phyloP scores from a whole-genome alignment of 176 grass and related monocot genomes.

The Zoysia pacifica region DNA sequence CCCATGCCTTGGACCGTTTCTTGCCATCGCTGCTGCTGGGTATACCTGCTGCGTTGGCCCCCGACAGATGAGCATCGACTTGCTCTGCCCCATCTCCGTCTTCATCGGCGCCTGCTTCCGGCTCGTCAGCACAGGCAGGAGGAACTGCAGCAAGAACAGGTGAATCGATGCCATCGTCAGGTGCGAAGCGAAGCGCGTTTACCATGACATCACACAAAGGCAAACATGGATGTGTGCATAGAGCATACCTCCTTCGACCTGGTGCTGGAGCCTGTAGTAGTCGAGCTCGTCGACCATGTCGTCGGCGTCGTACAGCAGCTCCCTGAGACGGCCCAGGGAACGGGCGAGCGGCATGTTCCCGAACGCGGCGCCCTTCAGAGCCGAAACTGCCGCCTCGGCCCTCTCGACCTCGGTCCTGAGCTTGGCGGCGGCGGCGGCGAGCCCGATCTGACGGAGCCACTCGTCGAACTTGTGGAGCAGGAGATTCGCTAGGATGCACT shows the following conservation, averaged over 20 bases:
- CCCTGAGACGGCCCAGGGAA: slow-evolving; percentile 11
- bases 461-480: neutral
- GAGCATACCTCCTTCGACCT: no score
- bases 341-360: neutral
- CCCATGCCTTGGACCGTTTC: slow-evolving; percentile 22
- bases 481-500: neutral
- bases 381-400: neutral
- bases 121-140: no score
- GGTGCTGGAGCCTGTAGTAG: no score
- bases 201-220: no score
- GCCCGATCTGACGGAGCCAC: neutral
- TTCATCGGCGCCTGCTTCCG: neutral
- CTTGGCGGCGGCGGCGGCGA: neutral
- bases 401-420: neutral
- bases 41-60: neutral
- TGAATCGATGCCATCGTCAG: no score
- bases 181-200: no score
- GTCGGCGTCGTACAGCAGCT: slow-evolving; percentile 43
- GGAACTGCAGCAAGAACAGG: no score
- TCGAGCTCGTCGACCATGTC: no score
- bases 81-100: neutral
- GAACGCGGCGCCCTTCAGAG: neutral
- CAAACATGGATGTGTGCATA: no score
- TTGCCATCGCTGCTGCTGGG: neutral
- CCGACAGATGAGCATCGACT: neutral